Evolutionary conservation across 148 eudicot genomes (phyloP).

Genomic region (Rhododendron simsii): DNA sequence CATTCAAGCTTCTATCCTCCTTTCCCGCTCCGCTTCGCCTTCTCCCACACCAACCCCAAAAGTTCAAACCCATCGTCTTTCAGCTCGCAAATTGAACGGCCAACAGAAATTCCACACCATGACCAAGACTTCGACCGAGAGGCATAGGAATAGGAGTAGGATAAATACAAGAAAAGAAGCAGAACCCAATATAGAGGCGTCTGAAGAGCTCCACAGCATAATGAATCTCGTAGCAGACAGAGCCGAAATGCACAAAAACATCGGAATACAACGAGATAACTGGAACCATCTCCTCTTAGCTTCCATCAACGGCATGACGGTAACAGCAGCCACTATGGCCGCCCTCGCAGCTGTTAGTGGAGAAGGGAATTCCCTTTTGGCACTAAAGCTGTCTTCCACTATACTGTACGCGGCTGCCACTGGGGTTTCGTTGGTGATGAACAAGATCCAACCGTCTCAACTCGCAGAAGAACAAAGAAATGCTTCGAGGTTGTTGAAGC

Average conservation of each 20-base stretch:
- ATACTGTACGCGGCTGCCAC: slow-evolving; percentile 4
- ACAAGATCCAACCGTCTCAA: slow-evolving; percentile 13
- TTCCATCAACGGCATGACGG: slow-evolving; percentile 7
- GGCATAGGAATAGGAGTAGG: no score
- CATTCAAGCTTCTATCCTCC: background rate
- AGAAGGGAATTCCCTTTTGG: background rate
- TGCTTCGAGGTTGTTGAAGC: slow-evolving; percentile 11
- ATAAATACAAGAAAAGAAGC: background rate
- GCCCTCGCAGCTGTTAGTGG: background rate
- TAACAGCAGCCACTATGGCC: background rate
- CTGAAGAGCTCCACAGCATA: background rate
- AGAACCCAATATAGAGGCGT: background rate
- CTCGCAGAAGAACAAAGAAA: slow-evolving; percentile 10
- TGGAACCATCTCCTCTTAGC: slow-evolving; percentile 14
- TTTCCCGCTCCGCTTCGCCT: background rate
- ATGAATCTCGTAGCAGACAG: slow-evolving; percentile 9
- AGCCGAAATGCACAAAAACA: slow-evolving; percentile 15
- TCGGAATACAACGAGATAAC: slow-evolving; percentile 5
- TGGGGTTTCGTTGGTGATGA: slow-evolving; percentile 6
- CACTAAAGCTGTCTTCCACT: slow-evolving; percentile 6
- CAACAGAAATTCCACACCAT: background rate
- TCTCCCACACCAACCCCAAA: background rate
- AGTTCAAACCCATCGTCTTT: background rate
- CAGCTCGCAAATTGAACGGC: background rate
- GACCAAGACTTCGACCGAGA: background rate